Conservation (phyloP, 192 early-diverging fungal genomes). For the Linnemannia hyalina region DNA sequence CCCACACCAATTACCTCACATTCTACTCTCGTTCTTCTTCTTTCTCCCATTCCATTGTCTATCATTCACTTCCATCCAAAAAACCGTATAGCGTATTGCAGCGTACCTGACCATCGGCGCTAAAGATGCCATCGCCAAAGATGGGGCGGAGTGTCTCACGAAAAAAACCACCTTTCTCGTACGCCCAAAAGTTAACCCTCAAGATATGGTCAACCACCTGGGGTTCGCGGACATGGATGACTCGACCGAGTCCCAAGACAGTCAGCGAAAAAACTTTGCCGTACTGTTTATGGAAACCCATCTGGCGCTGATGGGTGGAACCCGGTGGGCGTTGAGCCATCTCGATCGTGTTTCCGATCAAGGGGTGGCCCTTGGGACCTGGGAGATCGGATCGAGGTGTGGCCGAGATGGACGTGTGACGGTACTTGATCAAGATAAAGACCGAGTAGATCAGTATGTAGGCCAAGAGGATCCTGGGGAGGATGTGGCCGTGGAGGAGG, state of each 20-base stretch:
- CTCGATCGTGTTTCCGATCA: slow-evolving; percentile 13
- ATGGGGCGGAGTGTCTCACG: slow-evolving; percentile 12
- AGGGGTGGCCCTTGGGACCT: slow-evolving; percentile 2
- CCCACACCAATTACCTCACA: neutral
- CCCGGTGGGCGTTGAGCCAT: neutral
- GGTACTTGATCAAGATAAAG: neutral
- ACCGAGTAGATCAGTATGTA: neutral
- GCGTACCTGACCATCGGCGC: slow-evolving; percentile 40
- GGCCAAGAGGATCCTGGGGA: neutral
- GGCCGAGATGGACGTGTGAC: neutral
- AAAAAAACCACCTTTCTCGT: slow-evolving; percentile 34
- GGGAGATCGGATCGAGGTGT: neutral
- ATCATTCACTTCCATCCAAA: neutral
- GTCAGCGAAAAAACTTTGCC: slow-evolving; percentile 29
- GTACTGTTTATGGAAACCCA: slow-evolving; percentile 7
- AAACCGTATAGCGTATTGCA: too few species aligned
- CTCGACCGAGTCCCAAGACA: slow-evolving; percentile 19
- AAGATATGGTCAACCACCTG: slow-evolving; percentile 38
- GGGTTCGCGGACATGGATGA: slow-evolving; percentile 23
- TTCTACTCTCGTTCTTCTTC: neutral
- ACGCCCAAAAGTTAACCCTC: slow-evolving; percentile 37
- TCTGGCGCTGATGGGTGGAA: slow-evolving; percentile 19
- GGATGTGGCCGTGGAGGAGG: neutral
- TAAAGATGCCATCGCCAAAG: slow-evolving; percentile 39
- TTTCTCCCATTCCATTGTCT: neutral